phyloP scores from a whole-genome alignment of 345 rosid genomes.

The Ceriops tagal region DNA sequence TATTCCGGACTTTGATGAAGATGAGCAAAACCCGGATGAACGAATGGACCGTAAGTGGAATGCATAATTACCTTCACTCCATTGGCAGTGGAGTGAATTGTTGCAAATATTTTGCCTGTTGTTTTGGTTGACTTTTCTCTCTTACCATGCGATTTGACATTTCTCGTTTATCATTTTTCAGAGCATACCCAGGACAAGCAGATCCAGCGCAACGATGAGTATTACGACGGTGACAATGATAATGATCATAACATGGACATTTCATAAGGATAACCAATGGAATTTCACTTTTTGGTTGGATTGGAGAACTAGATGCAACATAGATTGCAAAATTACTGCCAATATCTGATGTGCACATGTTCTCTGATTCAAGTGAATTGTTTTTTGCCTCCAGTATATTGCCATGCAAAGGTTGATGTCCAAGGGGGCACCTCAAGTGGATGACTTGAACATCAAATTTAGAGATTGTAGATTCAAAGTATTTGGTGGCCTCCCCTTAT shows the following conservation, averaged over 20 bases:
- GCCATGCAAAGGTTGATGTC: too few species aligned
- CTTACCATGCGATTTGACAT: not conserved
- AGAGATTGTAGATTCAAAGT: too few species aligned
- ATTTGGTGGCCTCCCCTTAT: too few species aligned
- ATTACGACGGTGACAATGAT: constrained; percentile 80
- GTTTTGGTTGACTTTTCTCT: not conserved
- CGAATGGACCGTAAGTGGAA: constrained; percentile 76
- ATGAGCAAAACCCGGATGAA: constrained; percentile 80
- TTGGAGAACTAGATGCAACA: not conserved
- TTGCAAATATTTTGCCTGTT: not conserved
- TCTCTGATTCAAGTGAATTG: too few species aligned
- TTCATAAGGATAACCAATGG: constrained; percentile 1
- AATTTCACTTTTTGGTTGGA: not conserved
- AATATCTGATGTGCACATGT: not conserved
- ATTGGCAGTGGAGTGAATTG: not conserved
- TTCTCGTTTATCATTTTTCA: constrained; percentile 27
- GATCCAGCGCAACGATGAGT: constrained; percentile 85
- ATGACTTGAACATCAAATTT: too few species aligned
- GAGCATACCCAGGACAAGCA: constrained; percentile 90
- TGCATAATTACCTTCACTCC: not conserved
- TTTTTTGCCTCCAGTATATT: too few species aligned
- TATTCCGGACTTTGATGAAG: constrained; percentile 92
- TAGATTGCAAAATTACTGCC: not conserved
- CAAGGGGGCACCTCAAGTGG: too few species aligned
- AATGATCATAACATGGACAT: constrained; percentile 59